Conservation (phyloP, 306 rosid species). For the Cucurbita argyrosperma region DNA sequence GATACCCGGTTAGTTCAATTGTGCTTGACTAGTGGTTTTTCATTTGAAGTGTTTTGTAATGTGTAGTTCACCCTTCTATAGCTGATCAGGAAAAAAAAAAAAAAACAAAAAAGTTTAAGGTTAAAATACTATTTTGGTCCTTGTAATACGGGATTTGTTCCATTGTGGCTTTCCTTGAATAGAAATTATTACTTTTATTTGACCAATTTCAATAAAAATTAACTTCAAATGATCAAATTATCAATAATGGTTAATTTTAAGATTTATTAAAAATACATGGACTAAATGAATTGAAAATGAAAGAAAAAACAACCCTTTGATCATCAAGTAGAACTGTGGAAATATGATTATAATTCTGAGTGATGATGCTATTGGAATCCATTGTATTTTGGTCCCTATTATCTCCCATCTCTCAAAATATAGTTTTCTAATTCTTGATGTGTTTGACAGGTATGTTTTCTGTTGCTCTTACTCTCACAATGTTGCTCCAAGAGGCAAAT, state of each 20-base stretch:
- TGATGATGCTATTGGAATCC: not conserved
- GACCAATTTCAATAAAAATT: too few relatives aligned
- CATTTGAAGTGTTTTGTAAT: not conserved
- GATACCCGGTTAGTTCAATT: not conserved
- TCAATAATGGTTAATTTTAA: too few relatives aligned
- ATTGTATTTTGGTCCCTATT: not conserved
- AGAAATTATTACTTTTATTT: too few relatives aligned
- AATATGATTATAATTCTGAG: not conserved
- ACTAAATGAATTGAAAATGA: too few relatives aligned
- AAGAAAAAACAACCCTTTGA: not conserved
- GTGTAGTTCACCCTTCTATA: not conserved
- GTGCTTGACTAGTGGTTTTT: not conserved
- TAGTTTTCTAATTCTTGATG: not conserved
- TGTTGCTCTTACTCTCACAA: conserved; percentile 95
- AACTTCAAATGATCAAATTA: too few relatives aligned
- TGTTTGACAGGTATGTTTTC: conserved; percentile 69
- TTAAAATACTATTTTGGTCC: too few relatives aligned
- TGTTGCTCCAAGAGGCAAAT: conserved; percentile 93
- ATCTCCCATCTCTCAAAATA: not conserved
- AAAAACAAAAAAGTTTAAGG: too few relatives aligned
- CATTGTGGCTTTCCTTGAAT: too few relatives aligned
- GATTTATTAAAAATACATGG: too few relatives aligned
- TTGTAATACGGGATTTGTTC: too few relatives aligned
- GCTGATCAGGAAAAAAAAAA: not conserved
- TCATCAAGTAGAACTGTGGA: not conserved